Base-by-base conservation (phyloP, 1,139 yeast species). In the Geotrichum citri-aurantii region DNA sequence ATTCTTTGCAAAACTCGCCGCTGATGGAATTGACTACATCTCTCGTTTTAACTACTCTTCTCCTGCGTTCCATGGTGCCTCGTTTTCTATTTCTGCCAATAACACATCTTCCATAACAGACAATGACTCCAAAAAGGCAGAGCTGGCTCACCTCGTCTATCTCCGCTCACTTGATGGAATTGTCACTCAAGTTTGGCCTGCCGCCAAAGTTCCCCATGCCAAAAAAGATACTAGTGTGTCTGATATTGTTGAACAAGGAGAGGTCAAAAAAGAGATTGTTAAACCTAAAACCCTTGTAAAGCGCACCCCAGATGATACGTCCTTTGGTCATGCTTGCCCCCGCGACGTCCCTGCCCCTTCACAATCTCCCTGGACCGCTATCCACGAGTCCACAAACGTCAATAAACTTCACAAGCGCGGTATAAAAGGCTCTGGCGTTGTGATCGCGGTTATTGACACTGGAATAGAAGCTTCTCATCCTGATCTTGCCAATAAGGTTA, bases 391-490 rank as follows among this genome's bases (percentile, higher is more conserved):
- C 11, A 65, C 67, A 5, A 59, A 61, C 52, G 66, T 65, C 24
- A 52, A 59, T 50, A 17, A 60, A 17, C 55, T 65, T 11, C 66
- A 65, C 14, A 56, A 54, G 1, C 58, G 56, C 26, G 63, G 63
- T 4, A 57, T 61, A 29, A 54, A 50, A 14, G 68, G 68, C 26
- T 55, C 60, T 12, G 61, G 60, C 49, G 55, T 59, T 3, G 56
- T 56, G 11, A 57, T 65, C 47, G 68, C 61, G 21, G 51, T 65
- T 31, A 52, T 65, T 24, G 68, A 65, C 50, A 49, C 65, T 24
- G 68, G 68, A 46, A 61, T 65, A n/a, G 62, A 64, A 48, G 59
- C 59, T 49, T 40, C 11, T n/a, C 60, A 60, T 50, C 55, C 55
- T 1, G 42, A 2, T 10, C 57, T 50, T 8, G 63, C 61, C 14